A percentile compares a stretch with the other conserved stretches of the same genome.
Evolutionary conservation across 352 stramenopile genomes (phyloP).

Genomic region (Aphanomyces invadans): DNA sequence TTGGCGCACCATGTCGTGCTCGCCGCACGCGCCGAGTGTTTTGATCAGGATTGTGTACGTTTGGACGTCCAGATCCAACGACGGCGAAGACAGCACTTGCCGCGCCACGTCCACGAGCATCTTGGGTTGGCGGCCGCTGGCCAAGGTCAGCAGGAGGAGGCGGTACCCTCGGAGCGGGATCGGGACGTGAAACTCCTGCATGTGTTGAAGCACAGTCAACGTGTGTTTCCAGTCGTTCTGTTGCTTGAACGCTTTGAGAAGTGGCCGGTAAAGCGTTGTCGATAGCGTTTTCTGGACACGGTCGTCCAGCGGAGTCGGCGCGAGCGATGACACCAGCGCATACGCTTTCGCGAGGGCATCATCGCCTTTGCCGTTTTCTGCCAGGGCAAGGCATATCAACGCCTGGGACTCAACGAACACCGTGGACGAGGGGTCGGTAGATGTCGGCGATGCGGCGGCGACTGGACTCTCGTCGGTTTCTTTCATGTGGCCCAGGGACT

Average conservation of each 20-base stretch:
- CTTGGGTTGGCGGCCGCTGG: conserved; percentile 39
- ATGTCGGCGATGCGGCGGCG: too few relatives aligned
- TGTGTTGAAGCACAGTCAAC: conserved; percentile 49
- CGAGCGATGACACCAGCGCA: conserved; percentile 28
- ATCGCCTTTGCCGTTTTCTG: conserved; percentile 42
- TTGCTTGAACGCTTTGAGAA: conserved; percentile 48
- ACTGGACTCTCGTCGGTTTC: conserved; percentile 22
- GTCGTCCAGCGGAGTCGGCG: background rate
- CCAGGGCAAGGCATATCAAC: conserved; percentile 41
- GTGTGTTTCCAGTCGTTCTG: conserved; percentile 55
- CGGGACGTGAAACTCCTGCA: conserved; percentile 43
- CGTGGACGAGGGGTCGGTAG: conserved; percentile 4
- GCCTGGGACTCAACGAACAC: conserved; percentile 31
- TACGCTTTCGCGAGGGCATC: conserved; percentile 37
- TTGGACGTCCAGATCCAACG: conserved; percentile 32
- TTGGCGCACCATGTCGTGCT: conserved; percentile 52
- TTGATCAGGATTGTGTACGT: conserved; percentile 60
- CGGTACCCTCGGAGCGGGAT: conserved; percentile 49
- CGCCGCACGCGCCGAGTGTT: conserved; percentile 41
- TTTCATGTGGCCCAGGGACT: conserved; percentile 30
- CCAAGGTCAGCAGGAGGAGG: conserved; percentile 49
- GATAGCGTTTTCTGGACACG: conserved; percentile 25
- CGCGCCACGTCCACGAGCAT: conserved; percentile 44
- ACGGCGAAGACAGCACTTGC: conserved; percentile 30
- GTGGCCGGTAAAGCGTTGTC: conserved; percentile 35